These are phyloP conservation scores for Adansonia digitata DNA, from an alignment of 345 rosid genomes.

Conservation along the genomic window DNA sequence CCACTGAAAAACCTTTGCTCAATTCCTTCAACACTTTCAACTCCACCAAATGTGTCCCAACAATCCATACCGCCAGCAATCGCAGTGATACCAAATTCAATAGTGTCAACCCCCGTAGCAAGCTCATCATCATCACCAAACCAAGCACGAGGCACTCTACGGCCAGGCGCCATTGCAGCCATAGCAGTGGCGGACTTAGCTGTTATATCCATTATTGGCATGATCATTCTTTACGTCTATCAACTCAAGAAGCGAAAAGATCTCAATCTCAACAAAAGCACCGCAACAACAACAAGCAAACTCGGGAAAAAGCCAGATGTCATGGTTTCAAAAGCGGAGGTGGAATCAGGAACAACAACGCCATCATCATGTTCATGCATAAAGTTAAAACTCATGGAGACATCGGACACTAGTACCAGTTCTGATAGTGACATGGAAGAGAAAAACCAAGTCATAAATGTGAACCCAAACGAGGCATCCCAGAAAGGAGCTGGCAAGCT, in stretches of 20 bases:
- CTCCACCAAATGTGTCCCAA: slow-evolving; percentile 58
- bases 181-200: slow-evolving; percentile 60
- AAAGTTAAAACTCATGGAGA: slow-evolving; percentile 25
- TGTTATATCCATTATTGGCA: slow-evolving; percentile 53
- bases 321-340: slow-evolving; percentile 14
- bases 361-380: slow-evolving; percentile 50
- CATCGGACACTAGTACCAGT: slow-evolving; percentile 32
- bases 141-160: slow-evolving; percentile 41
- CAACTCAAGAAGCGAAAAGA: slow-evolving; percentile 49
- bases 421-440: slow-evolving; percentile 52
- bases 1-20: slow-evolving; percentile 73
- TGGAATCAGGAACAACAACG: slow-evolving; percentile 16
- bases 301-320: slow-evolving; percentile 25
- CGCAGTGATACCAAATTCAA: slow-evolving; percentile 72
- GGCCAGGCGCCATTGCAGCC: slow-evolving; percentile 59
- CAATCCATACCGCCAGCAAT: slow-evolving; percentile 67
- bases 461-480: slow-evolving; percentile 7
- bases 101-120: slow-evolving; percentile 15
- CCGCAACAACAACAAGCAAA: slow-evolving; percentile 16
- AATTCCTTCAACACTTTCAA: slow-evolving; percentile 67
- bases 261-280: slow-evolving; percentile 7
- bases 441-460: slow-evolving; percentile 11
- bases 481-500: slow-evolving; percentile 37
- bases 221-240: slow-evolving; percentile 62
- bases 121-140: slow-evolving; percentile 16